A percentile compares a stretch with the other conserved stretches of the same genome.
Conservation (phyloP, 345 rosid species). For the Citrus hindsii region DNA sequence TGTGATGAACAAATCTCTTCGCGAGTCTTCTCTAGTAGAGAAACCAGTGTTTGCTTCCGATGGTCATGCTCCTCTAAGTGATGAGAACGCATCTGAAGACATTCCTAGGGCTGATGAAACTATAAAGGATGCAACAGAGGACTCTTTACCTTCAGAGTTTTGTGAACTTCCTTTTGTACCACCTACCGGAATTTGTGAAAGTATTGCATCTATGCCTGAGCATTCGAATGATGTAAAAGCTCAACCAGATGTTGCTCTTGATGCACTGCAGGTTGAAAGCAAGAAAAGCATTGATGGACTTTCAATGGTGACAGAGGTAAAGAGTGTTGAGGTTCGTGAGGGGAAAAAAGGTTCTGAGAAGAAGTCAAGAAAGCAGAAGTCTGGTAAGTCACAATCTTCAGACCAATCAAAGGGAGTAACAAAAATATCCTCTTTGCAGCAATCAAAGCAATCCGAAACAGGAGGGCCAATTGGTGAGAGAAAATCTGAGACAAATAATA, state of each 20-base stretch:
- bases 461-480: constrained; percentile 32
- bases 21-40: constrained; percentile 22
- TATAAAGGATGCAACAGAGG: constrained; percentile 7
- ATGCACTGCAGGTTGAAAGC: constrained; percentile 31
- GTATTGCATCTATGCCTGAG: constrained; percentile 22
- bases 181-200: constrained; percentile 26
- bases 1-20: constrained; percentile 26
- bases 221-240: constrained; percentile 21
- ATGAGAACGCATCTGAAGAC: constrained; percentile 27
- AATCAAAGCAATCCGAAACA: constrained; percentile 39
- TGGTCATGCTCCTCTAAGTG: constrained; percentile 16
- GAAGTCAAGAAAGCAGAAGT: constrained; percentile 81
- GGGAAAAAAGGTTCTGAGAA: constrained; percentile 66
- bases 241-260: constrained; percentile 21
- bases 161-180: constrained; percentile 16
- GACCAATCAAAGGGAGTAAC: constrained; percentile 51
- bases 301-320: constrained; percentile 33
- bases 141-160: constrained; percentile 18
- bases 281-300: constrained; percentile 32
- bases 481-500: constrained; percentile 20
- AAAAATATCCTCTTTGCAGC: constrained; percentile 39
- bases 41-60: constrained; percentile 31
- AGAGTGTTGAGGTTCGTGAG: constrained; percentile 51
- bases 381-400: constrained; percentile 47
- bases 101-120: constrained; percentile 29